Evolutionary conservation across 495 filamentous ascomycete species (phyloP), one percentile per base, ranked within the genome.

Genomic region (Extremus antarcticus): DNA sequence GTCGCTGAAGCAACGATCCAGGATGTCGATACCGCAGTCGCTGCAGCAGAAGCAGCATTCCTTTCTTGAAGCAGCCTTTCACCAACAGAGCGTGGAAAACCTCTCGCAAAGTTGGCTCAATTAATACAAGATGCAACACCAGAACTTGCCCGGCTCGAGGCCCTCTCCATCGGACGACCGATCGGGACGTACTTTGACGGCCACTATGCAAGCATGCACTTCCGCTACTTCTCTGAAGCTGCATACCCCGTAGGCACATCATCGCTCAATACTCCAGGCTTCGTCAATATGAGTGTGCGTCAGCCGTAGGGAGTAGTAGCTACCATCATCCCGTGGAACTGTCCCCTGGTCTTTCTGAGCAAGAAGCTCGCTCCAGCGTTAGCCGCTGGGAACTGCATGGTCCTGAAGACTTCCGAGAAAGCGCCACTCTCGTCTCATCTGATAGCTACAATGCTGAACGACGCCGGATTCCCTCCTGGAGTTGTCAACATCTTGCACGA

Each of bases 271-370:
- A 21, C 41, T n/a, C 41, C 41, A 47, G 73, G 70, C 21, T 72
- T 75, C 58, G 56, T 72, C 21, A 73, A 73, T 51, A 71, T 74
- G 32, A 65, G 72, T 0, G 62, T 68, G 9, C 68, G 70, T 35
- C 67, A 92, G 65, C 88, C 88, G 2, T 88, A 80, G 59, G 88
- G 88, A 19, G 87, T 91, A 24, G 69, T 90, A 1, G 70, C 92
- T 13, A 80, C 77, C 32, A 87, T 94, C 69, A 87, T 86, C n/a
- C 88, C 90, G 29, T 94, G 89, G 66, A 69, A 68, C 50, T 62
- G 67, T 11, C 70, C 64, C 13, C 65, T 58, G 29, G 65, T 70
- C 57, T 55, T 68, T 49, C 66, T 58, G 11, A 21, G 56, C 43
- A 62, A 56, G 35, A 74, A 86, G 1, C 66, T 90, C 20, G 71